phyloP scores from a whole-genome alignment of 768 basidiomycete genomes.

The Lentinula aciculospora region DNA sequence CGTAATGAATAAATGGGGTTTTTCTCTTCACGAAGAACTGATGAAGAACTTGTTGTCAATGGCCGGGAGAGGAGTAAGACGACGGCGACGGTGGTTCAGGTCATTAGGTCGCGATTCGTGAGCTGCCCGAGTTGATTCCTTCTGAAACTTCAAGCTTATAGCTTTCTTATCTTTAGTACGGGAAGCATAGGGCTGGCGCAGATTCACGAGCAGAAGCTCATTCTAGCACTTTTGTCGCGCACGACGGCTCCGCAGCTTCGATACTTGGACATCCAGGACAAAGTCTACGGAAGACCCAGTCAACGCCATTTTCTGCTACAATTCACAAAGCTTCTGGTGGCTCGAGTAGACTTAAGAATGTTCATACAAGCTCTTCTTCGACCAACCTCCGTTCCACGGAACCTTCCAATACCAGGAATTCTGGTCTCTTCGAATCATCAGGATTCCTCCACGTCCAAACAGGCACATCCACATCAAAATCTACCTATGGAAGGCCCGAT shows the following conservation, averaged over 20 bases:
- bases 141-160: neutral
- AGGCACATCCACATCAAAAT: neutral
- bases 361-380: neutral
- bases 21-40: conserved; percentile 44
- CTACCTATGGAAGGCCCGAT: neutral
- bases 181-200: conserved; percentile 46
- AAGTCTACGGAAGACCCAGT: conserved; percentile 15
- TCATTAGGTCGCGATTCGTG: conserved; percentile 59
- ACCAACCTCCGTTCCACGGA: conserved; percentile 1
- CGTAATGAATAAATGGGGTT: conserved; percentile 36
- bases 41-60: conserved; percentile 30
- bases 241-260: conserved; percentile 29
- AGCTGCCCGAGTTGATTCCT: conserved; percentile 16
- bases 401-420: neutral
- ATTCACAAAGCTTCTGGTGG: neutral
- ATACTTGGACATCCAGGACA: conserved; percentile 17
- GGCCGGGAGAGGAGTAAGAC: conserved; percentile 18
- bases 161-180: conserved; percentile 31
- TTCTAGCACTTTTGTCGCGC: conserved; percentile 23
- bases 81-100: conserved; percentile 44
- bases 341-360: neutral
- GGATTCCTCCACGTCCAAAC: neutral
- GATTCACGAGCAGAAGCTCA: conserved; percentile 26
- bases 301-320: conserved; percentile 10
- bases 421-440: neutral